phyloP scores from a whole-genome alignment of 768 basidiomycete genomes.

The Mycena epipterygia region DNA sequence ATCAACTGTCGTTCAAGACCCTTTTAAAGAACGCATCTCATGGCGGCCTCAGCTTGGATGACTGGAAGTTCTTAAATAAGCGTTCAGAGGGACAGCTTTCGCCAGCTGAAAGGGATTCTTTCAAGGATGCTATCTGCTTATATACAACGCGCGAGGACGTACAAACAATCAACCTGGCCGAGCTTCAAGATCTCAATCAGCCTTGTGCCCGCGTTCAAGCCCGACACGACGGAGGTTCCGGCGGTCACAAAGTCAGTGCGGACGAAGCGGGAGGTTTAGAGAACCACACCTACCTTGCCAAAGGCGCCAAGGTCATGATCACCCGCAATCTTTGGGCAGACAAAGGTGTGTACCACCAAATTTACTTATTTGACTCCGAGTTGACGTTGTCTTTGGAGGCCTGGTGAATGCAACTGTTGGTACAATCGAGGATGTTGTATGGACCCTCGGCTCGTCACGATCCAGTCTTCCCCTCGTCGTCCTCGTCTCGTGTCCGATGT shows the following conservation, averaged over 20 bases:
- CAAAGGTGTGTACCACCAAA: slow-evolving; percentile 11
- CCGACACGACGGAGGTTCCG: slow-evolving; percentile 19
- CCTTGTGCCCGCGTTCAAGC: slow-evolving; percentile 28
- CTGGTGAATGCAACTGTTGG: slow-evolving; percentile 33
- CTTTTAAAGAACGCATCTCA: slow-evolving; percentile 21
- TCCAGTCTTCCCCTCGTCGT: slow-evolving; percentile 35
- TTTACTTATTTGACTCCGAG: background rate
- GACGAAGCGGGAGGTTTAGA: slow-evolving; percentile 22
- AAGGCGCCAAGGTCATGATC: slow-evolving; percentile 27
- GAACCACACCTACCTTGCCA: background rate
- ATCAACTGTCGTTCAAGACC: slow-evolving; percentile 5
- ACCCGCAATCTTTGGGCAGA: slow-evolving; percentile 25
- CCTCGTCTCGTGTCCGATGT: slow-evolving; percentile 31
- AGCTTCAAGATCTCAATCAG: slow-evolving; percentile 13
- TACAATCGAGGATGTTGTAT: slow-evolving; percentile 33
- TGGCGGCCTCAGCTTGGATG: slow-evolving; percentile 2
- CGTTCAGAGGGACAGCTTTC: background rate
- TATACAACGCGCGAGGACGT: slow-evolving; percentile 26
- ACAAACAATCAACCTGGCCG: slow-evolving; percentile 5
- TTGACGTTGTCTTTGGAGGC: background rate
- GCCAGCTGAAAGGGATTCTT: background rate
- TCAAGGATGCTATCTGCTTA: slow-evolving; percentile 23
- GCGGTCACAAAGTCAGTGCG: background rate
- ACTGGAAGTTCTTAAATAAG: slow-evolving; percentile 14
- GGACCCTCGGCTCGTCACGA: slow-evolving; percentile 20